Conservation (phyloP, 495 filamentous ascomycete species). For the Neurospora sp. region DNA sequence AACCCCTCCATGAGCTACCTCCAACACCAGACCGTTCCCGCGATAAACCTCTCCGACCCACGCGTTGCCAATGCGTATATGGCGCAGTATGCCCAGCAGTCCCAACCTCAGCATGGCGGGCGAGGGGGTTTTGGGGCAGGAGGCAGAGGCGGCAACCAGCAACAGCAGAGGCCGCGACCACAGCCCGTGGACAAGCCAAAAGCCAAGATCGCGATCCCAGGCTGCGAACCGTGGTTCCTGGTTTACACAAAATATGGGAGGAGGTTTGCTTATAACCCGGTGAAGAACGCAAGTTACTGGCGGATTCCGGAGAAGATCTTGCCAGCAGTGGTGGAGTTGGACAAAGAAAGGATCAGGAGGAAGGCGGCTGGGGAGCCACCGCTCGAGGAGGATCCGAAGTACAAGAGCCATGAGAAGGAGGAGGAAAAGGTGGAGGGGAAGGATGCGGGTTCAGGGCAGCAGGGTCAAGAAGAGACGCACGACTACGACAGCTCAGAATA, state of each 20-base stretch:
- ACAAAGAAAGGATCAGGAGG: slow-evolving; percentile 42
- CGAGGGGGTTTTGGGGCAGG: slow-evolving; percentile 27
- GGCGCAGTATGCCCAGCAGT: slow-evolving; percentile 30
- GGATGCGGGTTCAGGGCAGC: background rate
- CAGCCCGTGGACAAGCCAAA: slow-evolving; percentile 73
- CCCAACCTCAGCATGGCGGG: slow-evolving; percentile 13
- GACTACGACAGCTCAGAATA: slow-evolving; percentile 52
- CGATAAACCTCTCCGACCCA: slow-evolving; percentile 35
- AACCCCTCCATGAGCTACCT: slow-evolving; percentile 30
- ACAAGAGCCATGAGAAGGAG: background rate
- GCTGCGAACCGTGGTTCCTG: slow-evolving; percentile 80
- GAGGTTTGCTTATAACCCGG: slow-evolving; percentile 77
- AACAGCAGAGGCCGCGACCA: slow-evolving; percentile 45
- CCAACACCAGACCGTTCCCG: slow-evolving; percentile 36
- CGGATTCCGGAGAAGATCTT: slow-evolving; percentile 76
- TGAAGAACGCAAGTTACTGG: slow-evolving; percentile 85
- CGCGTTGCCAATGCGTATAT: slow-evolving; percentile 36
- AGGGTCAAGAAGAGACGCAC: slow-evolving; percentile 4
- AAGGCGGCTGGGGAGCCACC: slow-evolving; percentile 27
- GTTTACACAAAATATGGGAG: slow-evolving; percentile 84
- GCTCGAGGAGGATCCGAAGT: background rate
- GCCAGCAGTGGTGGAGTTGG: slow-evolving; percentile 67
- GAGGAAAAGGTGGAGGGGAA: background rate
- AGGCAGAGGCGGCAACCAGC: slow-evolving; percentile 39
- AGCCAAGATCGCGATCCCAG: slow-evolving; percentile 66